Percentiles rank a stretch among this genome's conserved stretches.
Evolutionary conservation across 768 basidiomycete species (phyloP).

Genomic region (Russula earlei): DNA sequence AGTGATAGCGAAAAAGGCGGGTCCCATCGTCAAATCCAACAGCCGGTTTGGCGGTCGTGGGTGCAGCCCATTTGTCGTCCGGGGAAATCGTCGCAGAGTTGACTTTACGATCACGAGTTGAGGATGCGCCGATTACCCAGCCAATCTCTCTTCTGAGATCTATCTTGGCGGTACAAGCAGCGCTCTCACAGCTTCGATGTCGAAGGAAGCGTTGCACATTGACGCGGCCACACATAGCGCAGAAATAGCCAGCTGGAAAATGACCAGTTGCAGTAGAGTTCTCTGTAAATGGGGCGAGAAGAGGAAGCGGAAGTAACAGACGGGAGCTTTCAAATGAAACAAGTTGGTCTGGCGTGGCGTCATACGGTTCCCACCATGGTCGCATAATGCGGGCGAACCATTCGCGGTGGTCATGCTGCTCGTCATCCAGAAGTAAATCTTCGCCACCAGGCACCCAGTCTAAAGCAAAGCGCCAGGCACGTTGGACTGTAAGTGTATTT

Average conservation of each 20-base stretch:
- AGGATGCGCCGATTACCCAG: slow-evolving; percentile 9
- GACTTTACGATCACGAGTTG: slow-evolving; percentile 9
- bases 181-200: slow-evolving; percentile 12
- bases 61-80: slow-evolving; percentile 7
- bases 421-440: slow-evolving; percentile 10
- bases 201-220: slow-evolving; percentile 17
- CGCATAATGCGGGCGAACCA: slow-evolving; percentile 1
- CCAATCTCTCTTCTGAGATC: background rate
- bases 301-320: slow-evolving; percentile 12
- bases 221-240: slow-evolving; percentile 15
- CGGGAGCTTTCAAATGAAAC: background rate
- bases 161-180: background rate
- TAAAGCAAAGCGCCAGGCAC: slow-evolving; percentile 11
- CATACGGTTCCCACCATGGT: slow-evolving; percentile 18
- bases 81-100: slow-evolving; percentile 9
- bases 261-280: slow-evolving; percentile 8
- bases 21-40: slow-evolving; percentile 5
- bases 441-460: slow-evolving; percentile 19
- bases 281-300: slow-evolving; percentile 17
- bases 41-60: background rate
- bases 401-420: background rate
- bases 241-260: slow-evolving; percentile 17
- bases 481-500: background rate
- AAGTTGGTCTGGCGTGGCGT: background rate
- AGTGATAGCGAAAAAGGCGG: slow-evolving; percentile 5